phyloP scores from a whole-genome alignment of 2,329 filamentous ascomycete genomes.

The Aureobasidium namibiae region DNA sequence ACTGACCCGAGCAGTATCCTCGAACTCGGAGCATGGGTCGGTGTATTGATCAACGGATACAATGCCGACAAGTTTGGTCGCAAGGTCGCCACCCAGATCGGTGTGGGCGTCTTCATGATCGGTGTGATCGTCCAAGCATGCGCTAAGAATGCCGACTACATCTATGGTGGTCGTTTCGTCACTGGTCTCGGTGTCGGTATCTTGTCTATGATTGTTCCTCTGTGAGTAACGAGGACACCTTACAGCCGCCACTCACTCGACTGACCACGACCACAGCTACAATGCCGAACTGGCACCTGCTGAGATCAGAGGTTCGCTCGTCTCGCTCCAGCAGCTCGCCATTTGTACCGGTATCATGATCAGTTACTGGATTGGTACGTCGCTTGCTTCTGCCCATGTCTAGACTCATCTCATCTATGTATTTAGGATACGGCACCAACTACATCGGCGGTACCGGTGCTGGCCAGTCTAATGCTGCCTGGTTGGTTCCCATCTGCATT shows the following conservation, averaged over 20 bases:
- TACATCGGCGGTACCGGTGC: constrained; percentile 21
- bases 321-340: constrained; percentile 48
- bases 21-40: constrained; percentile 71
- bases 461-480: constrained; percentile 39
- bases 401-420: neutral
- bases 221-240: constrained; percentile 27
- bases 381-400: neutral
- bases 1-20: constrained; percentile 43
- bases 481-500: constrained; percentile 64
- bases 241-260: neutral
- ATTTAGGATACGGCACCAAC: constrained; percentile 24
- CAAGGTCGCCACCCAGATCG: constrained; percentile 61
- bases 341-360: constrained; percentile 57
- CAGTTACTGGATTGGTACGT: constrained; percentile 45
- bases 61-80: constrained; percentile 62
- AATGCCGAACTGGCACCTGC: constrained; percentile 33
- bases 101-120: constrained; percentile 58
- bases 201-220: constrained; percentile 58
- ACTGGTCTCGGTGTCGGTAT: constrained; percentile 38
- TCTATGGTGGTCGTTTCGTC: constrained; percentile 64
- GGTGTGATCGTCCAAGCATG: constrained; percentile 62
- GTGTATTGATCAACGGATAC: constrained; percentile 60
- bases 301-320: constrained; percentile 30
- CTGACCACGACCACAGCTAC: constrained; percentile 16
- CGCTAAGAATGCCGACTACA: constrained; percentile 50